phyloP scores from a whole-genome alignment of 1,139 yeast species.

The Schizosaccharomyces versatilis region DNA sequence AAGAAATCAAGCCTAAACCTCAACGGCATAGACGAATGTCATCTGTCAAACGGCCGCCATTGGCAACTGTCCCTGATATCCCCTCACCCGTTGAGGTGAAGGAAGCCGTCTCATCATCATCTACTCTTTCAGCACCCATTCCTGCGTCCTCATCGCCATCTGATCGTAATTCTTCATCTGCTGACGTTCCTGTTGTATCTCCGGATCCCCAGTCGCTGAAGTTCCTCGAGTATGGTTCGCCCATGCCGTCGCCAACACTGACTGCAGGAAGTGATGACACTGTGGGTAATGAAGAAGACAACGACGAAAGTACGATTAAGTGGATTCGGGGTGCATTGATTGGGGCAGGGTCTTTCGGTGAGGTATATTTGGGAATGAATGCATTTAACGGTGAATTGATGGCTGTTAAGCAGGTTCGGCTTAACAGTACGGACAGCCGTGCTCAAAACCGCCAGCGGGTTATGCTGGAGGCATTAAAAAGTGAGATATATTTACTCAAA shows the following conservation, averaged over 20 bases:
- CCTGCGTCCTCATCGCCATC: background rate
- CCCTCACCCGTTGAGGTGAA: no score
- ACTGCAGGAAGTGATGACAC: background rate
- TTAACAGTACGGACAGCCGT: constrained; percentile 20
- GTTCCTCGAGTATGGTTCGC: no score
- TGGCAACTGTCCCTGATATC: no score
- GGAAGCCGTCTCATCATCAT: background rate
- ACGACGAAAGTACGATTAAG: constrained; percentile 19
- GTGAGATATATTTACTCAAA: constrained; percentile 59
- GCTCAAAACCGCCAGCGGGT: constrained; percentile 25
- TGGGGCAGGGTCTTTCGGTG: constrained; percentile 89
- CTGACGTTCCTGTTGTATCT: no score
- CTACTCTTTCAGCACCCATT: background rate
- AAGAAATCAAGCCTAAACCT: background rate
- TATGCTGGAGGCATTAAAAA: constrained; percentile 67
- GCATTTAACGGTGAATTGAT: constrained; percentile 80
- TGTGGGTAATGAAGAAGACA: constrained; percentile 13
- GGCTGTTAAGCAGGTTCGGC: constrained; percentile 87
- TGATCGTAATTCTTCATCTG: no score
- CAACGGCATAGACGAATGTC: background rate
- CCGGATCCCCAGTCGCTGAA: no score
- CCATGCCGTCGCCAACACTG: background rate
- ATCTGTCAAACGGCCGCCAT: no score
- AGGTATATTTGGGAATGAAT: constrained; percentile 79
- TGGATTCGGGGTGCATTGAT: constrained; percentile 87